phyloP scores from a whole-genome alignment of 2,329 filamentous ascomycete genomes.

The Colletotrichum orchidophilum region DNA sequence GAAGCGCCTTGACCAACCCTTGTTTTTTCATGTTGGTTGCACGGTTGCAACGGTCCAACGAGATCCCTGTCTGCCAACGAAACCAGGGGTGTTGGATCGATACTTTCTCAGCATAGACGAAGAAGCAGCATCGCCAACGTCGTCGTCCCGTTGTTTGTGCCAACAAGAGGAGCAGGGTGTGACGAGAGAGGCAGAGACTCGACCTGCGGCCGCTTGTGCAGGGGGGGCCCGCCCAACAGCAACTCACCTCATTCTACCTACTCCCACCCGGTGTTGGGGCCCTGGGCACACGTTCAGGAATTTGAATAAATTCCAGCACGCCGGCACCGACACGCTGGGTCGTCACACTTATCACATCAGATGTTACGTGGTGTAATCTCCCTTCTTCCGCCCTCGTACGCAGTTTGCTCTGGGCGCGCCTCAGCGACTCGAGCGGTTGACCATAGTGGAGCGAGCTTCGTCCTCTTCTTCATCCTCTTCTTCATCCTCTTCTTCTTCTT shows the following conservation, averaged over 20 bases:
- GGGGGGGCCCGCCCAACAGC: background rate
- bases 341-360: slow-evolving; percentile 21
- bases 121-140: background rate
- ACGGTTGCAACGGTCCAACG: background rate
- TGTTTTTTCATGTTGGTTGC: slow-evolving; percentile 1
- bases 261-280: background rate
- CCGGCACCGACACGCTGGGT: background rate
- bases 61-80: background rate
- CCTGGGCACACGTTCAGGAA: background rate
- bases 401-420: slow-evolving; percentile 11
- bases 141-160: background rate
- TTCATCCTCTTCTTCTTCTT: background rate
- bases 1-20: background rate
- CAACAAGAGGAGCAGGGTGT: background rate
- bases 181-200: background rate
- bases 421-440: background rate
- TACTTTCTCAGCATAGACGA: background rate
- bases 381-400: background rate
- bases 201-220: background rate
- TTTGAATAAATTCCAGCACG: background rate
- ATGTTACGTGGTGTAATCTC: slow-evolving; percentile 3
- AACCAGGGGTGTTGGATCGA: background rate
- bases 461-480: background rate
- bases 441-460: background rate
- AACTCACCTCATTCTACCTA: background rate